These are phyloP conservation scores for Cyclospora cayetanensis DNA, from an alignment of 169 alveolate genomes.

Conservation along the genomic window DNA sequence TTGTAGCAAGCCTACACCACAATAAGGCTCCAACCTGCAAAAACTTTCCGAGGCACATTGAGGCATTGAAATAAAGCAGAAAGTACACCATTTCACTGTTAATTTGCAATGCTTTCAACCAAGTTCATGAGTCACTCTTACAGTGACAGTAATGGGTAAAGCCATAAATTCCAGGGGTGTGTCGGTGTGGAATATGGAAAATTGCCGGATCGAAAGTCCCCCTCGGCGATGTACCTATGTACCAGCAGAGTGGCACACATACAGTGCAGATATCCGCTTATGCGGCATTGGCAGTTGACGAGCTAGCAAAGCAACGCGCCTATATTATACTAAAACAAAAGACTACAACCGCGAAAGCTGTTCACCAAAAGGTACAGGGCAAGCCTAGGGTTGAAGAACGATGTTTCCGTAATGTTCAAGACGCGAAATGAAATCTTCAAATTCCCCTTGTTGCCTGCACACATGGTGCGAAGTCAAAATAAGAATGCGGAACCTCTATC, in stretches of 20 bases:
- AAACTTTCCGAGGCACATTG: too few species aligned
- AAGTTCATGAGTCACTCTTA: background rate
- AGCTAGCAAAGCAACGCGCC: background rate
- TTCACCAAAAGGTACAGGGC: constrained; percentile 72
- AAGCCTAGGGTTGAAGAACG: constrained; percentile 76
- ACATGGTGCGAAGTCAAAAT: background rate
- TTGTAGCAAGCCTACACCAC: background rate
- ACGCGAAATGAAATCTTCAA: constrained; percentile 77
- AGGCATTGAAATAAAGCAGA: too few species aligned
- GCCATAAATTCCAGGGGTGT: constrained; percentile 80
- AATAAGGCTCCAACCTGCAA: too few species aligned
- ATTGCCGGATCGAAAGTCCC: constrained; percentile 72
- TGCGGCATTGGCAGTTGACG: background rate
- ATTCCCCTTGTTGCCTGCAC: background rate
- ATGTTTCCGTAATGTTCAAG: constrained; percentile 75
- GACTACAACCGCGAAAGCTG: background rate
- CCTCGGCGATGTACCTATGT: constrained; percentile 67
- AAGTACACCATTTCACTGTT: too few species aligned
- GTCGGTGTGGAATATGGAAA: constrained; percentile 73
- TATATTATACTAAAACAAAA: background rate
- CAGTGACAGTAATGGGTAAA: constrained; percentile 78
- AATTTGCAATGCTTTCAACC: background rate
- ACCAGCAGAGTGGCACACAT: background rate
- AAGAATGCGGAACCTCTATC: background rate
- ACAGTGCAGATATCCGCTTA: too few species aligned